phyloP scores from a whole-genome alignment of 768 basidiomycete species.

The Leccinum broughii region DNA sequence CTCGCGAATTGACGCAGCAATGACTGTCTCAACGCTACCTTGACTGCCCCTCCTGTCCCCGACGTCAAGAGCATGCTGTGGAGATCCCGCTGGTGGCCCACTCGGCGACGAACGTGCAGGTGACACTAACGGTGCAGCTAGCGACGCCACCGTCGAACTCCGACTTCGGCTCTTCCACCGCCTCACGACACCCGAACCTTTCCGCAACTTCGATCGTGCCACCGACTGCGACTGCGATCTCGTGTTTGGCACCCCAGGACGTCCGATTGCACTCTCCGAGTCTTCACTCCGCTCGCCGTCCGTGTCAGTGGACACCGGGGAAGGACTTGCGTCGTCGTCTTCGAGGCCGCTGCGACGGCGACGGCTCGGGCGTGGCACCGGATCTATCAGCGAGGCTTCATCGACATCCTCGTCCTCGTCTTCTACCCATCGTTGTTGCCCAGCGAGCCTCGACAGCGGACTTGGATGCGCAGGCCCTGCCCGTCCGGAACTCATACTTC shows the following conservation, averaged over 20 bases:
- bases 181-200: slow-evolving; percentile 25
- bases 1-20: slow-evolving; percentile 50
- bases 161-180: slow-evolving; percentile 48
- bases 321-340: slow-evolving; percentile 55
- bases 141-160: slow-evolving; percentile 66
- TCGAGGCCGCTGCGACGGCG: slow-evolving; percentile 35
- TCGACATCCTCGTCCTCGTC: slow-evolving; percentile 40
- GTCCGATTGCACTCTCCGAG: slow-evolving; percentile 13
- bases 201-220: slow-evolving; percentile 33
- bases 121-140: slow-evolving; percentile 42
- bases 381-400: neutral
- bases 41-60: slow-evolving; percentile 53
- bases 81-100: slow-evolving; percentile 9
- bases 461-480: slow-evolving; percentile 51
- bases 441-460: slow-evolving; percentile 61
- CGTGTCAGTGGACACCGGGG: slow-evolving; percentile 60
- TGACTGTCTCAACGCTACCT: slow-evolving; percentile 73
- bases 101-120: slow-evolving; percentile 17
- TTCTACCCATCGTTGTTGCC: slow-evolving; percentile 54
- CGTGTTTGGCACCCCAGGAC: neutral
- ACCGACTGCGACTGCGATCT: slow-evolving; percentile 31
- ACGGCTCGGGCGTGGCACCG: neutral
- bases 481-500: slow-evolving; percentile 31
- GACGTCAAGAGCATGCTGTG: slow-evolving; percentile 14
- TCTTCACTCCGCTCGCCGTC: slow-evolving; percentile 49